Conservation (phyloP, 1,284 basidiomycete species). For the Sphagnurus paluster region DNA sequence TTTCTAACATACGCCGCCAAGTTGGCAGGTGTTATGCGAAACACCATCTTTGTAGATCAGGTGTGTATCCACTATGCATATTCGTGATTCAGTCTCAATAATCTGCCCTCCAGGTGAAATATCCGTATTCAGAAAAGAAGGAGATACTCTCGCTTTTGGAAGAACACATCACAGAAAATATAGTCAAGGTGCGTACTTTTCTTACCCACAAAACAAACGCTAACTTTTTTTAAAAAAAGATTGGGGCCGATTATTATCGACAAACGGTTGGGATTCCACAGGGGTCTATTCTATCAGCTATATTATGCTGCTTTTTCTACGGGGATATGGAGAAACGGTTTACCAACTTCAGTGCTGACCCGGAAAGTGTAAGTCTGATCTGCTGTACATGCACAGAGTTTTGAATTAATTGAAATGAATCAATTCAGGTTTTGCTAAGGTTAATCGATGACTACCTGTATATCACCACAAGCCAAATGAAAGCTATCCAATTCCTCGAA, state of each 20-base stretch:
- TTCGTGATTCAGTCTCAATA: not conserved
- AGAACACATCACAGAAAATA: constrained; percentile 89
- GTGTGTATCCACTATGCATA: constrained; percentile 34
- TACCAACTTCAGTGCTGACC: constrained; percentile 59
- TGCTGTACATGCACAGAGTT: not conserved
- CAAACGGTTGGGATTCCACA: constrained; percentile 95
- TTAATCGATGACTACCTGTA: constrained; percentile 95
- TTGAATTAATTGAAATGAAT: not conserved
- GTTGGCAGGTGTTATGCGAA: constrained; percentile 64
- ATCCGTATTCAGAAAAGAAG: constrained; percentile 54
- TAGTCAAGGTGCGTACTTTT: constrained; percentile 69
- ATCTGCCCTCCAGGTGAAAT: constrained; percentile 50
- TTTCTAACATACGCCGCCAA: constrained; percentile 71
- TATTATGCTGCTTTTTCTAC: constrained; percentile 94
- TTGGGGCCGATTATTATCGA: constrained; percentile 75
- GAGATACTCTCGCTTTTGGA: constrained; percentile 76
- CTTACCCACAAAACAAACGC: not conserved
- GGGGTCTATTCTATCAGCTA: constrained; percentile 86
- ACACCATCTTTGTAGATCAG: constrained; percentile 86
- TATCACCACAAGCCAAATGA: constrained; percentile 68
- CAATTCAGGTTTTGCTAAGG: constrained; percentile 69
- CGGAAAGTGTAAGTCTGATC: constrained; percentile 55
- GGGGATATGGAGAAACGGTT: constrained; percentile 80
- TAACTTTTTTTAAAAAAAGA: constrained; percentile 45
- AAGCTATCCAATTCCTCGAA: constrained; percentile 73